These are phyloP conservation scores for Phytophthora foliorum DNA, from an alignment of 352 stramenopile species.

Conservation along the genomic window DNA sequence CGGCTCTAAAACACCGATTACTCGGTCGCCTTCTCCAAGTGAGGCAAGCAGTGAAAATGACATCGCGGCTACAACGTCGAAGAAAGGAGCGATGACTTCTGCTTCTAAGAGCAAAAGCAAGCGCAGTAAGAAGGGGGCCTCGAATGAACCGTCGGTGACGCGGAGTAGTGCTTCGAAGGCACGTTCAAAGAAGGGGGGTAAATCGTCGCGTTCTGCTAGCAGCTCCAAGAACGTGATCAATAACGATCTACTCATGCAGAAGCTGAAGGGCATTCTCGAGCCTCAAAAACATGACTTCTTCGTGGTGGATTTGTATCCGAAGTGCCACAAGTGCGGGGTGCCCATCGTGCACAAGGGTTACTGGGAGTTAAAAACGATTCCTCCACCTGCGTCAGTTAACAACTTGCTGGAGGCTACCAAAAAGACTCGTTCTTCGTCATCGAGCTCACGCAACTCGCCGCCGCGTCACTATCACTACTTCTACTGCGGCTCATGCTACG, in stretches of 20 bases:
- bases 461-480: conserved; percentile 88
- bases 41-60: conserved; percentile 51
- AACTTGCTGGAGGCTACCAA: conserved; percentile 86
- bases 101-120: conserved; percentile 81
- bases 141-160: conserved; percentile 68
- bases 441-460: conserved; percentile 68
- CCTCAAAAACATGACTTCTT: conserved; percentile 99
- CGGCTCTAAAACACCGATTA: conserved; percentile 52
- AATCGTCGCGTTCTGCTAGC: conserved; percentile 49
- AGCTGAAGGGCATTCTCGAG: conserved; percentile 97
- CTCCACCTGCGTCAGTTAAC: conserved; percentile 67
- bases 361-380: conserved; percentile 83
- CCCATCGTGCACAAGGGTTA: conserved; percentile 90
- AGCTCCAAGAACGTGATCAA: conserved; percentile 83
- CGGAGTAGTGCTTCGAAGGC: conserved; percentile 76
- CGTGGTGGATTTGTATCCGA: conserved; percentile 95
- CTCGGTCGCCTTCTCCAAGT: conserved; percentile 60
- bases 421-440: conserved; percentile 75
- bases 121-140: conserved; percentile 43
- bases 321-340: conserved; percentile 90
- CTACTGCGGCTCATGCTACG: conserved; percentile 79
- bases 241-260: conserved; percentile 97
- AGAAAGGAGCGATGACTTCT: conserved; percentile 40
- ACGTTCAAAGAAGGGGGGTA: conserved; percentile 69
- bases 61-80: conserved; percentile 11